Evolutionary conservation across 2,329 filamentous ascomycete genomes (phyloP).

Genomic region (Stachybotrys chartarum): DNA sequence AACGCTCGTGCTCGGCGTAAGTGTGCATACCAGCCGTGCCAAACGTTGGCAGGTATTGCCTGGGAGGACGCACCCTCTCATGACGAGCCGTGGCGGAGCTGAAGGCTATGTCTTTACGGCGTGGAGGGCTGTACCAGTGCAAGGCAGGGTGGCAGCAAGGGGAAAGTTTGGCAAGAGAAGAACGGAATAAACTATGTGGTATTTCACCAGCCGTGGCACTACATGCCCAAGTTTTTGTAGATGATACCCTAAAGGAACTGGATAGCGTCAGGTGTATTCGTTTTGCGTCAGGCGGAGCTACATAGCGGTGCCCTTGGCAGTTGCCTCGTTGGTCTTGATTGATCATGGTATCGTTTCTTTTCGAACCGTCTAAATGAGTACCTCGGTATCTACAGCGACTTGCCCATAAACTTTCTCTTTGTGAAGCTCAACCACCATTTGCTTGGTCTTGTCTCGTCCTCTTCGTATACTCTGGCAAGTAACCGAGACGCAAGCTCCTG

Average conservation of each 20-base stretch:
- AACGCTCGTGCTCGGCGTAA: conserved; percentile 69
- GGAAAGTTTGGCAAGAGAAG: conserved; percentile 66
- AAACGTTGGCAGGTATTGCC: conserved; percentile 87
- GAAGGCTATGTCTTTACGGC: conserved; percentile 89
- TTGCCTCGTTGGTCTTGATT: not conserved
- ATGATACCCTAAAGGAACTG: not conserved
- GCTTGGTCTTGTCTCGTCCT: conserved; percentile 62
- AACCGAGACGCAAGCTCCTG: conserved; percentile 83
- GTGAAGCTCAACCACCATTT: conserved; percentile 99
- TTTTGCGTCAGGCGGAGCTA: not conserved
- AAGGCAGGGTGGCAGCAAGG: conserved; percentile 73
- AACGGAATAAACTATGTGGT: conserved; percentile 4
- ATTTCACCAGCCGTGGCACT: not conserved
- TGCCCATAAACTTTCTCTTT: conserved; percentile 99
- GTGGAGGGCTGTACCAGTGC: conserved; percentile 70
- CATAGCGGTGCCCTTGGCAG: not conserved
- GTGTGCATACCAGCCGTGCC: conserved; percentile 72
- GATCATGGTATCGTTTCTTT: not conserved
- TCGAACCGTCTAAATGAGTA: not conserved
- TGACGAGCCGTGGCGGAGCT: conserved; percentile 80
- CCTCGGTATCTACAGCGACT: conserved; percentile 54
- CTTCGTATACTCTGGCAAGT: conserved; percentile 80
- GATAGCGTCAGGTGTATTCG: not conserved
- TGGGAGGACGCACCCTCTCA: conserved; percentile 84
- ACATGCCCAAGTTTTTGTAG: not conserved